Evolutionary conservation across 2,329 filamentous ascomycete species (phyloP).

Genomic region (Botrytis tulipae): DNA sequence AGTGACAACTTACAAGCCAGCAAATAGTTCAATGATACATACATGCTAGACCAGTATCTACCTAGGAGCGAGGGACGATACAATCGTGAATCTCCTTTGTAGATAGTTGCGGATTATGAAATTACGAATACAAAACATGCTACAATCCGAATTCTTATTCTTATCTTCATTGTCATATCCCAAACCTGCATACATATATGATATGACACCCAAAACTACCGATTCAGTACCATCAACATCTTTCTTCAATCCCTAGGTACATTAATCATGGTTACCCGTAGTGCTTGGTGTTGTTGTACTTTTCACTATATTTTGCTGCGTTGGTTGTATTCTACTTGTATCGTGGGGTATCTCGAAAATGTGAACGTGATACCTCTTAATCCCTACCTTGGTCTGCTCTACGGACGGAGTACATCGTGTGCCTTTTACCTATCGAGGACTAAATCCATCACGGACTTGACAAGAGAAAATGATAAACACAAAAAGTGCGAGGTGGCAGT

Average conservation of each 20-base stretch:
- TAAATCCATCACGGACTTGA: not conserved
- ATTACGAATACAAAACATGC: not conserved
- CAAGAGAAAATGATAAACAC: not conserved
- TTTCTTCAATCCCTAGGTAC: not conserved
- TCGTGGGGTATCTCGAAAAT: constrained; percentile 18
- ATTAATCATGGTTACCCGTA: not conserved
- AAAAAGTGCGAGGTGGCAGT: constrained; percentile 11
- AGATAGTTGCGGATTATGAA: not conserved
- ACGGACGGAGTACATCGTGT: not conserved
- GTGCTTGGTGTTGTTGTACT: constrained; percentile 12
- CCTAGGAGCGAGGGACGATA: not conserved
- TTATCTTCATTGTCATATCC: rapidly evolving
- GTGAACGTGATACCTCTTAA: constrained; percentile 15
- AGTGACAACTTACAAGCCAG: not conserved
- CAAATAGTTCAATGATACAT: not conserved
- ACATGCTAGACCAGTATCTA: not conserved
- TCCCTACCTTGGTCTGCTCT: not conserved
- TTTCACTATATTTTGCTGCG: constrained; percentile 12
- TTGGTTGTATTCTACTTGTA: constrained; percentile 15
- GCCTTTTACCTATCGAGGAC: not conserved
- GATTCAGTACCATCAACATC: no score
- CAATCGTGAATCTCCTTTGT: not conserved
- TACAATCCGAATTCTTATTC: no score
- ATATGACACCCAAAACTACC: not conserved
- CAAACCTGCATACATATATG: not conserved